These are phyloP conservation scores for Perkinsela sp. DNA, from an alignment of 208 protist genomes.

Conservation along the genomic window DNA sequence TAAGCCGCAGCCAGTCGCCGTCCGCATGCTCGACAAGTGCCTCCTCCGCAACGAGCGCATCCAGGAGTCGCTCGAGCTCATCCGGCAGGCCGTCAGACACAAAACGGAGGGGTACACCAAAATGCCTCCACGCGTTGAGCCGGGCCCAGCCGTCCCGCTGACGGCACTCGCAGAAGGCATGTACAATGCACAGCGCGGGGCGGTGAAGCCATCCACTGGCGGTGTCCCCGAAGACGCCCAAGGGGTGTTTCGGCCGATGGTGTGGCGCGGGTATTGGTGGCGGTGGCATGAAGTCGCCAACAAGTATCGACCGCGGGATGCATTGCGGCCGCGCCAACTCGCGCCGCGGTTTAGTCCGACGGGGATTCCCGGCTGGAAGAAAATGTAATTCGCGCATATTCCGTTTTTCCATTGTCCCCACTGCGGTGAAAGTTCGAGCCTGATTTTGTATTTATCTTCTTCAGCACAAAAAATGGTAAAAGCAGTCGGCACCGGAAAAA, in stretches of 20 bases:
- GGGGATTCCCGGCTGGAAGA: conserved; percentile 30
- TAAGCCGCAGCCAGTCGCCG: conserved; percentile 44
- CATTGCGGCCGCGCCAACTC: conserved; percentile 39
- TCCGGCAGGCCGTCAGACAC: background rate
- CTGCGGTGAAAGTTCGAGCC: too few species aligned
- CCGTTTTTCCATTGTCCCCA: too few species aligned
- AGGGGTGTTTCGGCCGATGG: conserved; percentile 40
- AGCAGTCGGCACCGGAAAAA: too few species aligned
- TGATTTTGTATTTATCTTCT: too few species aligned
- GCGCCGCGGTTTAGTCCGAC: conserved; percentile 51
- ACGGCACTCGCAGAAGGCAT: conserved; percentile 30
- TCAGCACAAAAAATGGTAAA: too few species aligned
- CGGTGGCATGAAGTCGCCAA: conserved; percentile 63
- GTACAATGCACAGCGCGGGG: conserved; percentile 21
- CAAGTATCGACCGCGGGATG: conserved; percentile 34
- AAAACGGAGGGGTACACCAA: background rate
- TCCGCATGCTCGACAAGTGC: conserved; percentile 52
- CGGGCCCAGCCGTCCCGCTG: conserved; percentile 28
- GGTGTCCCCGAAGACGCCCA: conserved; percentile 14
- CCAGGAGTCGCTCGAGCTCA: conserved; percentile 10
- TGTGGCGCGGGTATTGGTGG: conserved; percentile 59
- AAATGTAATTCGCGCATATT: background rate
- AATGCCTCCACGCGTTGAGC: conserved; percentile 2
- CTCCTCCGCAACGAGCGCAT: conserved; percentile 40
- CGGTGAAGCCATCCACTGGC: conserved; percentile 5